Percentiles rank a stretch among this genome's conserved stretches.
These are phyloP conservation scores for Tetracladium setigerum DNA, from an alignment of 495 filamentous ascomycete species.

Conservation along the genomic window DNA sequence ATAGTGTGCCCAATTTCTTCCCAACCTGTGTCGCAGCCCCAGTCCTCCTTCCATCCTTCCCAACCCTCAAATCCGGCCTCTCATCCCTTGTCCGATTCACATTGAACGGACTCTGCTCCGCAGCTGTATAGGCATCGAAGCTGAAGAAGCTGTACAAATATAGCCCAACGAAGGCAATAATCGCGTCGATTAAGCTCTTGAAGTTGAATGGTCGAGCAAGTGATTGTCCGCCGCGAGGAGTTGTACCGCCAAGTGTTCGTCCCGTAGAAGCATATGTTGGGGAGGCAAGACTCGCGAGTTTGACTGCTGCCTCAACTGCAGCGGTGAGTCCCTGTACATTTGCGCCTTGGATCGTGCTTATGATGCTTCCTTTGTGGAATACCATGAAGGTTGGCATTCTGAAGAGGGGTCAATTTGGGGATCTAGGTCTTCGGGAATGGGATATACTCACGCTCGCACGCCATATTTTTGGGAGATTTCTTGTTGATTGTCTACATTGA, in stretches of 20 bases:
- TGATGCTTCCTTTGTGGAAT: constrained; percentile 65
- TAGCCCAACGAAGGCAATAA: constrained; percentile 50
- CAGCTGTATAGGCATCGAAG: constrained; percentile 57
- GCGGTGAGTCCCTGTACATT: constrained; percentile 64
- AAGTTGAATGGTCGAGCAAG: constrained; percentile 28
- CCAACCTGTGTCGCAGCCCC: constrained; percentile 18
- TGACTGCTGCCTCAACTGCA: constrained; percentile 68
- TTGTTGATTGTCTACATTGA: constrained; percentile 41
- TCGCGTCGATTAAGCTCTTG: constrained; percentile 34
- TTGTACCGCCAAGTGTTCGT: constrained; percentile 31
- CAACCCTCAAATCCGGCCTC: constrained; percentile 3
- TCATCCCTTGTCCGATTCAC: constrained; percentile 29
- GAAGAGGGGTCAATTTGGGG: not conserved
- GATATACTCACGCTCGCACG: constrained; percentile 30
- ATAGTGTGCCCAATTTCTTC: constrained; percentile 23
- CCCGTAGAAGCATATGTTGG: constrained; percentile 33
- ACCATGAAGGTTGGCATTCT: constrained; percentile 74
- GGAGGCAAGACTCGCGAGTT: constrained; percentile 35
- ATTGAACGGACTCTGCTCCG: constrained; percentile 58
- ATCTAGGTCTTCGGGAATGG: not conserved
- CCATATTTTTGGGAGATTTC: constrained; percentile 37
- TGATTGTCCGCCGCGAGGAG: constrained; percentile 20
- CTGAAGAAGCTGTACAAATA: constrained; percentile 45
- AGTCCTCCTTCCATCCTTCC: constrained; percentile 9
- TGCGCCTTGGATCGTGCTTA: constrained; percentile 71